Evolutionary conservation across 2,329 filamentous ascomycete genomes (phyloP), one percentile per base, ranked within the genome.

Genomic region (Exophiala sp.): DNA sequence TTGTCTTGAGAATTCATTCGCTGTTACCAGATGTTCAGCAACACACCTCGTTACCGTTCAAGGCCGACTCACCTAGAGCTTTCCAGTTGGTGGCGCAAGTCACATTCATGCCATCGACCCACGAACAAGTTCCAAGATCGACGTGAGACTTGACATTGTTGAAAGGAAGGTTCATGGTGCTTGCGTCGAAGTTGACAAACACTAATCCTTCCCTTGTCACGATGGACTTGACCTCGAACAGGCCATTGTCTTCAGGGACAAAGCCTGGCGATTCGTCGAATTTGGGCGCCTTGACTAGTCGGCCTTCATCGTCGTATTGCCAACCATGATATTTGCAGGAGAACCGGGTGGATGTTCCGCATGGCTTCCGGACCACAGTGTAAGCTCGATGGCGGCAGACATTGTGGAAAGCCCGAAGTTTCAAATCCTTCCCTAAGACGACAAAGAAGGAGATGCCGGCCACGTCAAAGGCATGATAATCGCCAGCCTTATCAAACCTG

Each of bases 291-390:
- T 82, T 82, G 21, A 79, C 74, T 2, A 82, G 68, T 42, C 76
- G 74, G 11, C 79, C 80, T 22, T 69, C 71, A 2, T 79, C 67
- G 38, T 78, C 75, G 53, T 82, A 82, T 2, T 76, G 79, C 79
- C 80, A 83, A 35, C 78, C 79, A 59, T 82, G 79, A 58, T 82
- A 82, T 51, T 75, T 75, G 68, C 80, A 83, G 0, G 74, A 70
- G 30, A 83, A 71, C 29, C 53, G 44, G 1, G 50, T 71, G 41
- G 72, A 72, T 35, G 70, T 70, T 2, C 80, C 80, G 8, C 70
- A 65, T 2, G 75, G 70, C 37, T 73, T 70, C 2, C 68, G 71
- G 7, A 80, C 76, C 7, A 82, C 73, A 0, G 78, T 77, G 59
- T 77, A 83, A 18, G 80, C 80, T 5, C 80, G 71, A 62, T 82